Base-by-base conservation (phyloP, 805 yeast species). In the Nakazawaea ambrosiae region DNA sequence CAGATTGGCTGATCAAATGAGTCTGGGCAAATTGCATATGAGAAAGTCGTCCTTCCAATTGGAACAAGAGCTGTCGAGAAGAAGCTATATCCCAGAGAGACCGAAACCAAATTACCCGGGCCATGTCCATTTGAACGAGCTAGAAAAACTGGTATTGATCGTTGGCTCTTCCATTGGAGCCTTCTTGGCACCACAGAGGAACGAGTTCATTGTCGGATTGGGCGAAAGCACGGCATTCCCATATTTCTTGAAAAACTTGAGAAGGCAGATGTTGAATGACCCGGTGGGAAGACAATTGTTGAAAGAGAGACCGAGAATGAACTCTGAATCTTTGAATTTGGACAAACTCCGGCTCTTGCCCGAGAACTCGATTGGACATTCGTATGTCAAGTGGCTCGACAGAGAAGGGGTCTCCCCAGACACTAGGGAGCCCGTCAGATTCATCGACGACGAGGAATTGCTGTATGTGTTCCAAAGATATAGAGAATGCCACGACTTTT, bases 401-500 rank as follows among this genome's bases (percentile, higher is more conserved):
- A 68, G 75, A 32, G 97, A 92, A 57, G 88, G 90, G 1, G 95
- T 86, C 1, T 79, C 92, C 3, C 96, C 97, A 2, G 98, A 92
- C 54, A 89, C 96, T 0, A 69, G 98, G 49, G 88, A 81, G 2
- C 81, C 87, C 1, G 97, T 92, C 8, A 76, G 75, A 43, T 92
- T 75, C 58, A 86, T 92, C 30, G 89, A 85, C 45, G 88, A 92
- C 53, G 89, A 85, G 31, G 94, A 87, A 50, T 73, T 86, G 47
- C 96, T 96, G 1, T 92, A 81, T 53, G 81, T 90, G n/a, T 87
- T 79, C 66, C 94, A 87, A 56, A 66, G 98, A 49, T 92, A 90
- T 55, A 73, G 98, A 37, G 97, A 92, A 55, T 89, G 96, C 54
- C 98, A 92, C 53, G 98, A 92, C 54, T 92, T 92, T 52, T 90